These are phyloP conservation scores for Meira miltonrushii DNA, from an alignment of 1,284 basidiomycete genomes.

Conservation along the genomic window DNA sequence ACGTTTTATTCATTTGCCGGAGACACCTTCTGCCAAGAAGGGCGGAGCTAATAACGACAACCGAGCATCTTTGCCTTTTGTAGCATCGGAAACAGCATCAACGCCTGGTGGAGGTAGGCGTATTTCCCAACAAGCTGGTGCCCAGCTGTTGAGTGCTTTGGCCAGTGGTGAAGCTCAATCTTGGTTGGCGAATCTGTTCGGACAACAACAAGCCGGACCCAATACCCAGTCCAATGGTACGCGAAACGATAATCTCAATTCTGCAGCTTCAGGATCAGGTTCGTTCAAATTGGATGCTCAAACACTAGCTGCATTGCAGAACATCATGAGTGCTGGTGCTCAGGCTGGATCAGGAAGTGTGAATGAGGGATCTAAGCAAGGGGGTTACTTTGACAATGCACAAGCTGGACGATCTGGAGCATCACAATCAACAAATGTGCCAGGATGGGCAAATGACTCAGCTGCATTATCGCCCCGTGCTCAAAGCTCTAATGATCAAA, in stretches of 20 bases:
- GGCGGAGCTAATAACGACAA: conserved; percentile 4
- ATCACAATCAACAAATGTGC: not conserved
- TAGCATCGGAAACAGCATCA: conserved; percentile 23
- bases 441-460: conserved; percentile 3
- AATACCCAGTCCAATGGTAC: not conserved
- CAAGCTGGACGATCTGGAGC: not conserved
- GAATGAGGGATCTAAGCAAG: conserved; percentile 9
- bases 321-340: conserved; percentile 15
- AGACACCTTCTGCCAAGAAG: not conserved
- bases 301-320: conserved; percentile 36
- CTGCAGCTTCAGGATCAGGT: conserved; percentile 15
- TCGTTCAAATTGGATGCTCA: conserved; percentile 39
- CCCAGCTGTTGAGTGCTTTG: conserved; percentile 37
- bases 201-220: conserved; percentile 10
- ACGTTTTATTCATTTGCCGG: not conserved
- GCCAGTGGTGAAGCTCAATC: conserved; percentile 35
- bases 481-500: not conserved
- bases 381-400: conserved; percentile 8
- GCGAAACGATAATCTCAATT: not conserved
- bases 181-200: conserved; percentile 37
- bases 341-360: not conserved
- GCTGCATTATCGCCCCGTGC: not conserved
- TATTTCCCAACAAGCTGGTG: conserved; percentile 28
- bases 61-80: conserved; percentile 11
- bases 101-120: conserved; percentile 27